Percentiles rank a stretch among this genome's conserved stretches.
Evolutionary conservation across 805 yeast genomes (phyloP).

Genomic region (Teunomyces aglyptinius): DNA sequence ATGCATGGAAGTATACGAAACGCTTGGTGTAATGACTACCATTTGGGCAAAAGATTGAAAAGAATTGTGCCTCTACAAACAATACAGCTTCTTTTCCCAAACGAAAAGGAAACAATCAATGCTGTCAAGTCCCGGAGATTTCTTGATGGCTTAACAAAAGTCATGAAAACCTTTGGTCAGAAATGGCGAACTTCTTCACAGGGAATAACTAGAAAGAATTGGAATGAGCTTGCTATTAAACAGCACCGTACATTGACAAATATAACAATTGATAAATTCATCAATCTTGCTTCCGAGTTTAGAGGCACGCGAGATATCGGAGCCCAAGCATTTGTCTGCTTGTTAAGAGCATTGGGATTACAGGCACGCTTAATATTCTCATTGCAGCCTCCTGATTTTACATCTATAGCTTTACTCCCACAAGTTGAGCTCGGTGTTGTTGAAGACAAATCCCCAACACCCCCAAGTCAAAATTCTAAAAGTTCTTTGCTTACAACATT

Average conservation of each 20-base stretch:
- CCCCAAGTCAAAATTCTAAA: constrained; percentile 18
- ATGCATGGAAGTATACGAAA: constrained; percentile 70
- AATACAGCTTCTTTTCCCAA: constrained; percentile 41
- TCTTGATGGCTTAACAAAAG: constrained; percentile 70
- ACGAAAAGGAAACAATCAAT: constrained; percentile 7
- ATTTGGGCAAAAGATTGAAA: constrained; percentile 40
- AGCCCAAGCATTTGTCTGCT: constrained; percentile 83
- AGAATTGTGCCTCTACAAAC: constrained; percentile 48
- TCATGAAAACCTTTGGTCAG: constrained; percentile 61
- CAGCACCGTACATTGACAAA: constrained; percentile 22
- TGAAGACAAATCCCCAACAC: constrained; percentile 9
- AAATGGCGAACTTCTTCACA: constrained; percentile 48
- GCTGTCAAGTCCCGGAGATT: constrained; percentile 61
- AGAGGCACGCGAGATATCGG: constrained; percentile 76
- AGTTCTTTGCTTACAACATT: constrained; percentile 11
- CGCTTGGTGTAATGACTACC: constrained; percentile 62
- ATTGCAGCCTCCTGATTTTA: constrained; percentile 87
- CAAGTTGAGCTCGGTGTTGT: background rate
- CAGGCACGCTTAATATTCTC: constrained; percentile 77
- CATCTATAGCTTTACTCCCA: constrained; percentile 26
- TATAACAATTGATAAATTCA: constrained; percentile 44
- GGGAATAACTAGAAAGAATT: constrained; percentile 35
- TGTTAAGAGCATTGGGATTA: constrained; percentile 68
- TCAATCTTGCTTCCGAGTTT: constrained; percentile 39
- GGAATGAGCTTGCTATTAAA: constrained; percentile 28